Evolutionary conservation across 2,329 filamentous ascomycete genomes (phyloP), one percentile per base, ranked within the genome.

Genomic region (Colletotrichum endophyticum): DNA sequence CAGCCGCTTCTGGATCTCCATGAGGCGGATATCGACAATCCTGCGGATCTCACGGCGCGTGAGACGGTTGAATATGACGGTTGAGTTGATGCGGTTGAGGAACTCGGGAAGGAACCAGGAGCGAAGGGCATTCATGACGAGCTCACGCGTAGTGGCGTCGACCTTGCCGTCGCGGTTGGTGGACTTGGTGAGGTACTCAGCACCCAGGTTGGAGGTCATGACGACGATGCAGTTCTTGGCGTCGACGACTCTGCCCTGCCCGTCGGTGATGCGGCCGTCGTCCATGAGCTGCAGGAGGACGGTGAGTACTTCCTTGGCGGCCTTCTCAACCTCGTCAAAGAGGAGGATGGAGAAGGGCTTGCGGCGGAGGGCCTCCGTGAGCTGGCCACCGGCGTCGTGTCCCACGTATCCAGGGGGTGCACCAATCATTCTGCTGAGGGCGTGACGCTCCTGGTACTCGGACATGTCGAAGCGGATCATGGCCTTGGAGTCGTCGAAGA

Each of bases 381-480:
- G 92, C 84, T 99, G 97, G 70, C 97, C 97, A 80, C 97, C 97
- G 36, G 97, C 93, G 82, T 99, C 97, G 84, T 99, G 96, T 19
- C 97, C 97, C 76, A 99, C 96, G 80, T 99, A 99, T 78, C 97
- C 97, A 6, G 97, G 97, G 25, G 97, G 97, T 25, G 97, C 96
- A 84, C 97, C 97, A 80, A 99, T 99, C 95, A 99, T 98, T 77
- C 97, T 93, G 84, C 95, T 98, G 16, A 99, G 91, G 1, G 96
- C 94, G 84, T 99, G 97, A 7, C 96, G 94, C 86, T 99, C 97
- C 86, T 99, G 98, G 85, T 99, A 99, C 86, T 99, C 97, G 7
- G 96, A 99, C 97, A 99, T 99, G 84, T 99, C 97, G 87, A 99
- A 98, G 53, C 97, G 94, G 81, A 99, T 98, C 97, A 99, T 99